phyloP scores from a whole-genome alignment of 495 filamentous ascomycete genomes.

The Aspergillus ostianus region DNA sequence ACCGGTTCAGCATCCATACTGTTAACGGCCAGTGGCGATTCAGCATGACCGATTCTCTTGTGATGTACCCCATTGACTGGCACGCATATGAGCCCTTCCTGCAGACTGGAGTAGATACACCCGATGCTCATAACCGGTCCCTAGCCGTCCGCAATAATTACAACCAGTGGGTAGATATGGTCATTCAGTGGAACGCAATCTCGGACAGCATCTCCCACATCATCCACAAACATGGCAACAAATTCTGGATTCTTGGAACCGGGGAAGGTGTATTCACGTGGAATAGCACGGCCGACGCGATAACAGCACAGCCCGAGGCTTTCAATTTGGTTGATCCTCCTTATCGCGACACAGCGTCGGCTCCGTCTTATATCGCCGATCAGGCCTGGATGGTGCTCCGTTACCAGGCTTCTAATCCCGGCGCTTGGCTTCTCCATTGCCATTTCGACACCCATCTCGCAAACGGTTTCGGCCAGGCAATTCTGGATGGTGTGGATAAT shows the following conservation, averaged over 20 bases:
- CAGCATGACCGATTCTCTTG: constrained; percentile 3
- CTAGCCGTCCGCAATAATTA: constrained; percentile 40
- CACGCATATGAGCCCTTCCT: constrained; percentile 5
- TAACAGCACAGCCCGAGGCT: constrained; percentile 31
- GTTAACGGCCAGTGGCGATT: constrained; percentile 3
- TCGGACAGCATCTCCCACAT: constrained; percentile 39
- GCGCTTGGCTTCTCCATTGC: constrained; percentile 52
- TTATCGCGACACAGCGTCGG: constrained; percentile 40
- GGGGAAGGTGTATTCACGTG: constrained; percentile 43
- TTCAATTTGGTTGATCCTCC: constrained; percentile 49
- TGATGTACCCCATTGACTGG: constrained; percentile 3
- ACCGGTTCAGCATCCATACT: constrained; percentile 10
- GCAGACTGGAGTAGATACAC: constrained; percentile 6
- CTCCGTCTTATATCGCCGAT: constrained; percentile 10
- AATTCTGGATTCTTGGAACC: constrained; percentile 44
- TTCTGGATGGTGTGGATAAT: constrained; percentile 50
- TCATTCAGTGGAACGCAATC: constrained; percentile 36
- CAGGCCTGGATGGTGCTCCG: constrained; percentile 45
- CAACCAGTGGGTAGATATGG: constrained; percentile 52
- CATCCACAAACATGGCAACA: constrained; percentile 58
- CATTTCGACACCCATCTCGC: constrained; percentile 51
- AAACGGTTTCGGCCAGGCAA: constrained; percentile 47
- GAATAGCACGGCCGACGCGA: constrained; percentile 40
- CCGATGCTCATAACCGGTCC: background rate
- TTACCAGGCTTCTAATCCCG: constrained; percentile 52